Conservation (phyloP, 305 asterid genomes). For the Fraxinus greggii region DNA sequence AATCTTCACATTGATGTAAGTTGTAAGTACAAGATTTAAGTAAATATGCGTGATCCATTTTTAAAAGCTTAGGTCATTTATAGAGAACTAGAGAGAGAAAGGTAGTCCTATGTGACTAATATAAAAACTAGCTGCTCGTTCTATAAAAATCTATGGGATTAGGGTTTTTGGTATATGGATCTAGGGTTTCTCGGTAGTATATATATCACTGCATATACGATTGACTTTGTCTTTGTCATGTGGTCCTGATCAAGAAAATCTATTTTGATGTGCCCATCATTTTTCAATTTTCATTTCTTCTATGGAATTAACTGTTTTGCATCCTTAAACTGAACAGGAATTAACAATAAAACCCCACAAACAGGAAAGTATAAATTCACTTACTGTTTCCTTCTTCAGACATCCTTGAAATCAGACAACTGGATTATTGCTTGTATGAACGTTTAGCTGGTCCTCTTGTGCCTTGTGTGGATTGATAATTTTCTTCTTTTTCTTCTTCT, state of each 20-base stretch:
- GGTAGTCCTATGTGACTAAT: background rate
- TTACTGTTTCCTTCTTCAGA: slow-evolving; percentile 23
- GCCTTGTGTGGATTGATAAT: slow-evolving; percentile 23
- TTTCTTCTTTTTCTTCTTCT: slow-evolving; percentile 67
- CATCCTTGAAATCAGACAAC: slow-evolving; percentile 13
- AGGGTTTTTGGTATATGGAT: slow-evolving; percentile 45
- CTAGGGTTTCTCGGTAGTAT: slow-evolving; percentile 48
- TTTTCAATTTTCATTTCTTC: background rate
- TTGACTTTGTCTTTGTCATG: slow-evolving; percentile 6
- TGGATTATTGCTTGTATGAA: slow-evolving; percentile 37
- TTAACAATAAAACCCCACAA: background rate
- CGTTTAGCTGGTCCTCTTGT: slow-evolving; percentile 32
- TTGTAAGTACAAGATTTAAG: background rate
- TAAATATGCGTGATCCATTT: background rate
- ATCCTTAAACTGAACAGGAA: slow-evolving; percentile 18
- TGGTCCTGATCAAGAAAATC: background rate
- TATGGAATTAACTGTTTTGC: background rate
- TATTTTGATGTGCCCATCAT: background rate
- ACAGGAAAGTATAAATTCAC: slow-evolving; percentile 3
- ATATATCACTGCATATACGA: slow-evolving; percentile 25
- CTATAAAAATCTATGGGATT: slow-evolving; percentile 22
- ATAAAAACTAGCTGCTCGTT: slow-evolving; percentile 12
- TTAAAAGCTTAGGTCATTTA: background rate
- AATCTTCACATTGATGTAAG: background rate
- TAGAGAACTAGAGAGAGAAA: background rate